These are phyloP conservation scores for Rhizopus arrhizus DNA, from an alignment of 371 early-diverging fungal species.

Conservation along the genomic window DNA sequence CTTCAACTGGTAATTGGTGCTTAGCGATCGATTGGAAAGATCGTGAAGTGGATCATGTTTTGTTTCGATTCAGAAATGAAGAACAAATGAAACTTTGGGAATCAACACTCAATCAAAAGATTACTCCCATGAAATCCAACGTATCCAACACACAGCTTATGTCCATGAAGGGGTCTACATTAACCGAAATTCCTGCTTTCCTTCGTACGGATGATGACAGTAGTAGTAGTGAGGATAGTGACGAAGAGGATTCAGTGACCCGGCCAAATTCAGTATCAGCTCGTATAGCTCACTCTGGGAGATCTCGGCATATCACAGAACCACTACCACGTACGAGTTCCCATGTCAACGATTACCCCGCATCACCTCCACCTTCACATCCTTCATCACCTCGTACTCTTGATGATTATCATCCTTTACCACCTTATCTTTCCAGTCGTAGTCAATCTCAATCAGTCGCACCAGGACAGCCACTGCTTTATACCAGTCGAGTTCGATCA, in stretches of 20 bases:
- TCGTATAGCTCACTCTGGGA: too few species aligned
- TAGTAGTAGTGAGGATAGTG: constrained; percentile 42
- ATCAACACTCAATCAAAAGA: constrained; percentile 54
- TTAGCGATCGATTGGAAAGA: constrained; percentile 82
- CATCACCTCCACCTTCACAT: constrained; percentile 62
- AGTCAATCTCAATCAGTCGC: constrained; percentile 45
- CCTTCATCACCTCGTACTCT: constrained; percentile 51
- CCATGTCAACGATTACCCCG: constrained; percentile 32
- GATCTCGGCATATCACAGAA: constrained; percentile 24
- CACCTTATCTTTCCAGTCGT: constrained; percentile 30
- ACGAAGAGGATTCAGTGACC: constrained; percentile 25
- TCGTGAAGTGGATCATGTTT: constrained; percentile 79
- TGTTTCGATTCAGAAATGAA: constrained; percentile 82
- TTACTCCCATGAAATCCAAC: constrained; percentile 25
- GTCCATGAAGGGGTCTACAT: constrained; percentile 36
- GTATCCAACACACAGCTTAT: constrained; percentile 49
- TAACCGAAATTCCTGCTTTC: constrained; percentile 10
- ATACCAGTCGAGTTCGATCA: constrained; percentile 54
- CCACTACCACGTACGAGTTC: constrained; percentile 24
- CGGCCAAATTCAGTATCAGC: constrained; percentile 30
- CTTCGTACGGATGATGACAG: constrained; percentile 41
- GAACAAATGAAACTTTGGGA: constrained; percentile 94
- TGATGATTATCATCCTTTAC: constrained; percentile 23
- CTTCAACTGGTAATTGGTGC: constrained; percentile 42
- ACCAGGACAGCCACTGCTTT: constrained; percentile 4